phyloP scores from a whole-genome alignment of 2,329 filamentous ascomycete species.

The Arthroderma uncinatum region DNA sequence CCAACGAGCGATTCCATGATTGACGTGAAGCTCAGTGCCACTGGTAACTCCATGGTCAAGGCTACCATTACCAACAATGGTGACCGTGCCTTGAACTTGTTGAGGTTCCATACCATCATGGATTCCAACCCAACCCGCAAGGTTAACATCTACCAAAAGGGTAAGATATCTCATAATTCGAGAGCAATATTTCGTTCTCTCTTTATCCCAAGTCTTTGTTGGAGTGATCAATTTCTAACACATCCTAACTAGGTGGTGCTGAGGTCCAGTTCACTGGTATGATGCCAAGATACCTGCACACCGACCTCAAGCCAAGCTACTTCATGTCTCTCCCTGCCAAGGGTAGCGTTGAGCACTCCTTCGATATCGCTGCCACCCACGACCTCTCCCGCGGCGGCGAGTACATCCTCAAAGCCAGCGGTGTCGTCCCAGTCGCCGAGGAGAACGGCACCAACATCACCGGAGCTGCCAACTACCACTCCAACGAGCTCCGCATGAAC shows the following conservation, averaged over 20 bases:
- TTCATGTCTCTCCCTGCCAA: slow-evolving; percentile 9
- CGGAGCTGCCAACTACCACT: slow-evolving; percentile 46
- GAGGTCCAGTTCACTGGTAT: slow-evolving; percentile 10
- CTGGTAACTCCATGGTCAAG: slow-evolving; percentile 12
- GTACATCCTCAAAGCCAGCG: slow-evolving; percentile 8
- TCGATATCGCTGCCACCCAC: slow-evolving; percentile 12
- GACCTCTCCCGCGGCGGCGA: slow-evolving; percentile 10
- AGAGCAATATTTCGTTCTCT: background rate
- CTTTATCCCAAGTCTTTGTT: background rate
- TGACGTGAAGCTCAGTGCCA: slow-evolving; percentile 8
- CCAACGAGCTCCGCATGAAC: slow-evolving; percentile 47
- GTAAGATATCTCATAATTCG: slow-evolving; percentile 1
- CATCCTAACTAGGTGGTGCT: background rate
- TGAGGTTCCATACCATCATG: slow-evolving; percentile 12
- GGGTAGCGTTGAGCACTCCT: slow-evolving; percentile 7
- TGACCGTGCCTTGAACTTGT: background rate
- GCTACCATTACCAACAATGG: slow-evolving; percentile 12
- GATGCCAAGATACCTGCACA: background rate
- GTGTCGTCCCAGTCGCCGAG: slow-evolving; percentile 8
- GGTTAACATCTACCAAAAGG: slow-evolving; percentile 9
- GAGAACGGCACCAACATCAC: slow-evolving; percentile 34
- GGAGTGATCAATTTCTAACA: background rate
- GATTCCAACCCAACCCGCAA: slow-evolving; percentile 10
- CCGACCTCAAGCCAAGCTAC: background rate
- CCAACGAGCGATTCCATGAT: slow-evolving; percentile 3